Evolutionary conservation across 2,329 filamentous ascomycete genomes (phyloP), one percentile per base, ranked within the genome.

Genomic region (Rachicladosporium sp.): DNA sequence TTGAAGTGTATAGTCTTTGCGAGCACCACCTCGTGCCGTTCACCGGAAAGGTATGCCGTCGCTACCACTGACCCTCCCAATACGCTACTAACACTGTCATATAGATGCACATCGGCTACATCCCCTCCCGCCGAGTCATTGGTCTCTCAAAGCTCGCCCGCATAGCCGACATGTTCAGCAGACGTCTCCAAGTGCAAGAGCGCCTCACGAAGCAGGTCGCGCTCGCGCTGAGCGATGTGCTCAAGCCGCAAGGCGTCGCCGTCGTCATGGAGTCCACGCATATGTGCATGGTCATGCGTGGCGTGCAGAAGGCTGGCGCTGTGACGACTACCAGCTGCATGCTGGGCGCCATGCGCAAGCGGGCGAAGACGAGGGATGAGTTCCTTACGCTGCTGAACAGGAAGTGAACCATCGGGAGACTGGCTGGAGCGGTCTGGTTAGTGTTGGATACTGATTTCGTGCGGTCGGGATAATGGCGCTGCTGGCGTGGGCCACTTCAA

Each of bases 81-180:
- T 13, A 2, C 11, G 11, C 34, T 4, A 8, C 40, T 49, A 37
- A 49, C 36, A 13, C 33, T 29, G 37, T 4, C 7, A 10, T 4
- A 32, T 50, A 93, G 85, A 96, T 98, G 85, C 91, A 98, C 65
- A 96, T 98, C 52, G 91, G 88, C 43, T 98, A 98, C 64, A 96
- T 98, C 47, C 91, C 91, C 23, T 78, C 80, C 55, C 77, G 87
- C 57, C 79, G 88, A 43, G 88, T 98, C 38, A 86, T 98, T 46
- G 91, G 91, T 36, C 80, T 98, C 38, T 95, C 88, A 27, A 98
- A 98, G 62, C 74, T 98, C 36, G 89, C 89, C 19, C 81, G 91
- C 46, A 89, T 98, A 49, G 91, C 89, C 40, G 88, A 98, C 57
- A 93, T 98, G 85, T 98, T 94, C 65, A 81, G 83, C 35, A 81